Percentiles rank a stretch among this genome's conserved stretches.
Conservation (phyloP, 2,329 filamentous ascomycete species). For the Hirsutella minnesotensis region DNA sequence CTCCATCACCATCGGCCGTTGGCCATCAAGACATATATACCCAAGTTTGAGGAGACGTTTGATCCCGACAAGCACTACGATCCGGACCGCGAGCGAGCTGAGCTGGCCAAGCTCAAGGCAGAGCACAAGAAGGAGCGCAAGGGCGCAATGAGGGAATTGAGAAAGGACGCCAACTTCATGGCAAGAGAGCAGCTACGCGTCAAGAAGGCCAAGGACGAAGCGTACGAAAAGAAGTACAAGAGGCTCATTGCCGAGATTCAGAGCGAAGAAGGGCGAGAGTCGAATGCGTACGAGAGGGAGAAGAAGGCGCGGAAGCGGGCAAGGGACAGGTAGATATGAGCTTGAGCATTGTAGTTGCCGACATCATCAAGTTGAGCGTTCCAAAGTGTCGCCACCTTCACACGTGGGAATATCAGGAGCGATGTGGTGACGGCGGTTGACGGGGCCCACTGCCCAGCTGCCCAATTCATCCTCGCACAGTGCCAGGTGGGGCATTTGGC, state of each 20-base stretch:
- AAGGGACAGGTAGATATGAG: conserved; percentile 28
- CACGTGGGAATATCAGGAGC: too few species aligned
- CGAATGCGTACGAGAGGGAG: conserved; percentile 82
- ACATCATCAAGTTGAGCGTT: background rate
- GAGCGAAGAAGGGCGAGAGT: conserved; percentile 76
- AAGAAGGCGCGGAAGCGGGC: conserved; percentile 61
- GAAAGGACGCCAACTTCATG: conserved; percentile 92
- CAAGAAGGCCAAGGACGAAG: conserved; percentile 87
- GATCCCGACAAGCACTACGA: conserved; percentile 97
- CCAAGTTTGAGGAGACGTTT: conserved; percentile 93
- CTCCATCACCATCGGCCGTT: conserved; percentile 83
- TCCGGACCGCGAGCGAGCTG: conserved; percentile 78
- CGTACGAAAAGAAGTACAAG: conserved; percentile 95
- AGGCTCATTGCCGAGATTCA: conserved; percentile 89
- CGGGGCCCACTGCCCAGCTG: too few species aligned
- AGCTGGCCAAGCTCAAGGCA: conserved; percentile 69
- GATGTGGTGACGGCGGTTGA: too few species aligned
- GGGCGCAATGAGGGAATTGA: conserved; percentile 83
- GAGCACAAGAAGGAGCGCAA: conserved; percentile 95
- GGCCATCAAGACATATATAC: conserved; percentile 76
- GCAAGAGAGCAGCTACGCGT: conserved; percentile 77
- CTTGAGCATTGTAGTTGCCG: background rate
- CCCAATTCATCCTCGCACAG: too few species aligned
- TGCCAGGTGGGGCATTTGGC: too few species aligned
- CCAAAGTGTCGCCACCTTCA: background rate